phyloP scores from a whole-genome alignment of 345 rosid genomes.

The Eucalyptus rudis region DNA sequence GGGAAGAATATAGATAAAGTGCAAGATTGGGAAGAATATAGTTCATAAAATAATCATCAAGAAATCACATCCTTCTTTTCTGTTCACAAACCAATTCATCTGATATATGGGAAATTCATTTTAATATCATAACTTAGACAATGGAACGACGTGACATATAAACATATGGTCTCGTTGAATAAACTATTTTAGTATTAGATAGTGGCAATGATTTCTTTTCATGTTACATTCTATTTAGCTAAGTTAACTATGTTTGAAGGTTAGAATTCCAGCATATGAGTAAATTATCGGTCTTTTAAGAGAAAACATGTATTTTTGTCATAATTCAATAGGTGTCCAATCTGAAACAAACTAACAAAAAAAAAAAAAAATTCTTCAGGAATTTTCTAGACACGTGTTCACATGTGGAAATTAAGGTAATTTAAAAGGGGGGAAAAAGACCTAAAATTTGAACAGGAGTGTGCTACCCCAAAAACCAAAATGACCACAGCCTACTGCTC shows the following conservation, averaged over 20 bases:
- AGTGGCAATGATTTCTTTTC: background rate
- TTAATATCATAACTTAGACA: background rate
- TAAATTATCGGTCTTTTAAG: background rate
- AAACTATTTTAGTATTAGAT: background rate
- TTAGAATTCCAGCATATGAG: background rate
- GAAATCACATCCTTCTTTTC: background rate
- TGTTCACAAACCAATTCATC: background rate
- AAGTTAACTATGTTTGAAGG: background rate
- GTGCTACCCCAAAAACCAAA: background rate
- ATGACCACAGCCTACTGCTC: background rate
- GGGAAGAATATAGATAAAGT: background rate
- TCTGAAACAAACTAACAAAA: background rate
- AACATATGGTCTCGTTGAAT: background rate
- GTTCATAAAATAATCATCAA: background rate
- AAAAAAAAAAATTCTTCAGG: background rate
- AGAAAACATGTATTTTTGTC: background rate
- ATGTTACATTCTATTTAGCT: background rate
- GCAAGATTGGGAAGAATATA: background rate
- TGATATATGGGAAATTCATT: background rate
- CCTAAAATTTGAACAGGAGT: background rate
- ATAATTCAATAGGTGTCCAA: background rate
- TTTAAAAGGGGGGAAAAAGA: background rate
- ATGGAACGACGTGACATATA: background rate
- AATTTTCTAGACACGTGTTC: background rate
- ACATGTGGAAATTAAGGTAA: background rate